These are phyloP conservation scores for Wilhelminamyces savonicus DNA, from an alignment of 805 yeast genomes.

Conservation along the genomic window DNA sequence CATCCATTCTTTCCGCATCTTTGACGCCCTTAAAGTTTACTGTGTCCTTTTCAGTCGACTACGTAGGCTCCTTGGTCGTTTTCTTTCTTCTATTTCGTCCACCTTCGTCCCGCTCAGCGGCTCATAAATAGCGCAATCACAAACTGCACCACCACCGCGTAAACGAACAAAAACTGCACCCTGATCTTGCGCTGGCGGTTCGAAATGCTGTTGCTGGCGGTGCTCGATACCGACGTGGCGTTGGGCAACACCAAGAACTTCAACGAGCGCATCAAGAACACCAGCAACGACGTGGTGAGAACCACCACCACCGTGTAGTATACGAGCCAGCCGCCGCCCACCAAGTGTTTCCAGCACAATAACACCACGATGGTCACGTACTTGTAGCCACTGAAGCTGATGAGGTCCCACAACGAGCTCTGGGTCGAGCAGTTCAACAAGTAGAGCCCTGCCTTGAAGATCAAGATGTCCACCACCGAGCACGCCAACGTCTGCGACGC, in stretches of 20 bases:
- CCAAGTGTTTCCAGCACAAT: conserved; percentile 45
- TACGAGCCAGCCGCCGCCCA: conserved; percentile 24
- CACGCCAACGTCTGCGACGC: conserved; percentile 84
- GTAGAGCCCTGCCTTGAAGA: conserved; percentile 79
- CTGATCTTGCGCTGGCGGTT: conserved; percentile 69
- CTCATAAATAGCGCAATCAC: conserved; percentile 67
- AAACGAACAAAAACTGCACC: conserved; percentile 79
- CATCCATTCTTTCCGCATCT: no score
- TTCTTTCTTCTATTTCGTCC: no score
- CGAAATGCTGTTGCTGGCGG: conserved; percentile 52
- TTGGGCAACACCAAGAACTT: conserved; percentile 60
- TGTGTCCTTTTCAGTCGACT: no score
- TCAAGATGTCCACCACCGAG: conserved; percentile 64
- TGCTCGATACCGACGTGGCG: conserved; percentile 33
- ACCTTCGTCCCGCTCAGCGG: conserved; percentile 8
- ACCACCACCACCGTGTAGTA: conserved; percentile 31
- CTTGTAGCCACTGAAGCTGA: conserved; percentile 90
- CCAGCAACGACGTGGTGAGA: conserved; percentile 40
- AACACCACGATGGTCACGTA: conserved; percentile 72
- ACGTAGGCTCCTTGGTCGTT: no score
- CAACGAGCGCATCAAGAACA: conserved; percentile 64
- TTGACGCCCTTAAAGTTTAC: no score
- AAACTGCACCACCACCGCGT: conserved; percentile 78
- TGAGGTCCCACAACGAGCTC: conserved; percentile 63
- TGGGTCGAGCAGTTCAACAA: conserved; percentile 65